Conservation (phyloP, 2,329 filamentous ascomycete genomes). For the Colletotrichum tropicicola region DNA sequence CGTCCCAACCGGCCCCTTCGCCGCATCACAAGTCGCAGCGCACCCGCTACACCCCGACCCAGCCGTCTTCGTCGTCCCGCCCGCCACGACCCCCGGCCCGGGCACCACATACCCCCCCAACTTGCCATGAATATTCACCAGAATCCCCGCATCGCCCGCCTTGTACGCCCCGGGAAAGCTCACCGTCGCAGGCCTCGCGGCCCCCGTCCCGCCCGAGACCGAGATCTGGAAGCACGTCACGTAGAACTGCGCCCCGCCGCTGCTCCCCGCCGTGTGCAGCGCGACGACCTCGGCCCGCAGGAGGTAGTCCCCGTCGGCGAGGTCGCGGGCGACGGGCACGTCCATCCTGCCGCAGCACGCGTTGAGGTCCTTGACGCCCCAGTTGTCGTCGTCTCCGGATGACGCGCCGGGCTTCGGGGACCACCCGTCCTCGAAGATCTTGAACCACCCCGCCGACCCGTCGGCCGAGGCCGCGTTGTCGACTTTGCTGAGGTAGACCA, state of each 20-base stretch:
- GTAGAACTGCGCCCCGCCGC: conserved; percentile 47
- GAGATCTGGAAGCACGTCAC: conserved; percentile 50
- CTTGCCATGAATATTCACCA: conserved; percentile 56
- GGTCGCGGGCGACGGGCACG: conserved; percentile 43
- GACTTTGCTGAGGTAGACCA: conserved; percentile 61
- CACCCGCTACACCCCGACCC: conserved; percentile 50
- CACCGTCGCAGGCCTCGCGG: conserved; percentile 40
- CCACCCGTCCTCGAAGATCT: conserved; percentile 60
- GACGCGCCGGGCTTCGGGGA: conserved; percentile 37
- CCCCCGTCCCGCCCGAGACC: conserved; percentile 36
- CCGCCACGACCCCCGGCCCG: conserved; percentile 50
- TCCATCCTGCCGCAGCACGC: conserved; percentile 51
- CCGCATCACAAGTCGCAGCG: conserved; percentile 47
- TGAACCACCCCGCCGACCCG: conserved; percentile 58
- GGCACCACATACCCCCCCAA: conserved; percentile 51
- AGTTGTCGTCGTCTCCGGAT: conserved; percentile 55
- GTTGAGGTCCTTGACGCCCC: conserved; percentile 52
- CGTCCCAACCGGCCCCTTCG: conserved; percentile 39
- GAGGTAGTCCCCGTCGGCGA: conserved; percentile 50
- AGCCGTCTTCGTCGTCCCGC: conserved; percentile 50
- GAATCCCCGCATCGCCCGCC: conserved; percentile 53
- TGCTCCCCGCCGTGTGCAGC: conserved; percentile 50
- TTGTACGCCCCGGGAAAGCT: conserved; percentile 54
- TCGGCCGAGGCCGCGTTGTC: conserved; percentile 54
- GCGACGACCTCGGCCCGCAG: conserved; percentile 59